Conservation (phyloP, 176 grass and related monocot genomes). For the maize (Zea mays) region Zm-B73-REFERENCE-NAM-5.0 NC_050098.1:2239501-2240000, state of each 20-base stretch:
- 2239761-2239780: constrained; percentile 73
- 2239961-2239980: constrained; percentile 41
- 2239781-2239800: constrained; percentile 69
- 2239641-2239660: constrained; percentile 59
- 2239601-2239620: constrained; percentile 28
- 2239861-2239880: constrained; percentile 57
- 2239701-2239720: constrained; percentile 59
- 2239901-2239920: constrained; percentile 54
- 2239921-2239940: constrained; percentile 56
- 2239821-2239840: constrained; percentile 55
- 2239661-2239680: constrained; percentile 62
- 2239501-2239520: constrained; percentile 13
- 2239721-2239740: constrained; percentile 64
- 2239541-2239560: constrained; percentile 42
- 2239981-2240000: constrained; percentile 47
- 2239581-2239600: constrained; percentile 50
- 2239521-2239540: constrained; percentile 45
- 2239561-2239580: constrained; percentile 47
- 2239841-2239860: constrained; percentile 60
- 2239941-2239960: constrained; percentile 43
- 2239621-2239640: constrained; percentile 57
- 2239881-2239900: constrained; percentile 70
- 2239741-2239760: constrained; percentile 67
- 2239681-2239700: constrained; percentile 60
- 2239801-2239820: constrained; percentile 72